Evolutionary conservation across 2,329 filamentous ascomycete species (phyloP), one percentile per base, ranked within the genome.

Genomic region (Pezicula carpinea): DNA sequence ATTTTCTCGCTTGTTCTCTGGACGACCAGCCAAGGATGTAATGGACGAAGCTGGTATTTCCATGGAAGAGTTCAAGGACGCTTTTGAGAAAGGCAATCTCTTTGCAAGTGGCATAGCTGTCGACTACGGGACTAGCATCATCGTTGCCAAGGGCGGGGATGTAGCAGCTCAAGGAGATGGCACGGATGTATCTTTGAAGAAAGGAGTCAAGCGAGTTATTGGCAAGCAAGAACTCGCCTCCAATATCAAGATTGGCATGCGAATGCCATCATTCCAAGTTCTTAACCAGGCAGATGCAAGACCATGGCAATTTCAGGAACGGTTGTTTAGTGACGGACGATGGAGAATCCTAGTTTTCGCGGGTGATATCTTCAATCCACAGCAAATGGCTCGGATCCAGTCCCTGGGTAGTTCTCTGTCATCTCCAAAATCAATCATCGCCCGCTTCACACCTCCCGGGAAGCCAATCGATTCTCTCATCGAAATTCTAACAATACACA

Each of bases 301-400:
- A 3, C 76, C 80, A 0, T 82, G 76, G 72, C 74, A 82, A 33
- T 70, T 85, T 38, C 79, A 83, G 41, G 69, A 79, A 49, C 66
- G 67, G 7, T 67, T 85, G 17, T 71, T 67, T 32, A 72, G 70
- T n/a, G 75, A 82, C 55, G 80, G 81, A 2, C 69, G 74, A 1
- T 84, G 79, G 62, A 68, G 80, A 6, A 59, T 85, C 23, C 63
- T 84, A 1, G 65, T 87, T 2, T 86, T 88, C 53, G 73, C 79
- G 0, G 83, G 83, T 1, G 69, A 83, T 52, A 64, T 87, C 2
- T 63, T 68, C 2, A 53, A 67, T 0, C 11, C 65, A 0, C 44
- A 50, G 1, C 76, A 80, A 49, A 70, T 70, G 47, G 54, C 61
- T 0, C 68, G 71, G 3, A 65, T 81, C 3, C 60, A 73, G 21